Evolutionary conservation across 805 yeast species (phyloP).

Genomic region (Candida orba): DNA sequence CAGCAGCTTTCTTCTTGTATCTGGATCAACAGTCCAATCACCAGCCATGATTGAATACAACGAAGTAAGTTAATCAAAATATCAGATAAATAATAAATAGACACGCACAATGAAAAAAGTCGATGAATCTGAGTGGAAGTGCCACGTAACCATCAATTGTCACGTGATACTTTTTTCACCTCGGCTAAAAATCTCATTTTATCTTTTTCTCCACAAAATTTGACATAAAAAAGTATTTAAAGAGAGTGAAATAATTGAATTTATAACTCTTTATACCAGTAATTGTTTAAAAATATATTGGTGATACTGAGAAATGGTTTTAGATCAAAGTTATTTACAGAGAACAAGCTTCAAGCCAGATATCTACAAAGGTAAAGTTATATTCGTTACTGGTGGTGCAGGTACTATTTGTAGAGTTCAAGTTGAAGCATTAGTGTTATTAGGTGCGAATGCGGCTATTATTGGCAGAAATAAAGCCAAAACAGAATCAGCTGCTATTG

Average conservation of each 20-base stretch:
- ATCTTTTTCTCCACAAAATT: background rate
- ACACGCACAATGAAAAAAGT: too few species aligned
- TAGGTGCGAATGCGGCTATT: constrained; percentile 86
- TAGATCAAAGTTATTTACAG: constrained; percentile 23
- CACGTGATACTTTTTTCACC: background rate
- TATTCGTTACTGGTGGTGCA: constrained; percentile 91
- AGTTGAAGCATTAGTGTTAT: constrained; percentile 69
- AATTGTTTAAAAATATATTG: background rate
- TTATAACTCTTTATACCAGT: background rate
- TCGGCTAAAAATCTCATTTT: background rate
- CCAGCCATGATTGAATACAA: constrained; percentile 23
- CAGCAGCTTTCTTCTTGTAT: constrained; percentile 71
- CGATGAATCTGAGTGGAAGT: background rate
- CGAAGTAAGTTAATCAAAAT: background rate
- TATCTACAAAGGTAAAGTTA: constrained; percentile 77
- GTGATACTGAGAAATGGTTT: background rate
- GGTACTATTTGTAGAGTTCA: constrained; percentile 94
- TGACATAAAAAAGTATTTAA: background rate
- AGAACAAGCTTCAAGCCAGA: constrained; percentile 44
- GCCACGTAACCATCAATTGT: background rate
- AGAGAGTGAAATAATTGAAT: background rate
- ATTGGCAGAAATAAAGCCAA: constrained; percentile 69
- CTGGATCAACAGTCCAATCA: constrained; percentile 89
- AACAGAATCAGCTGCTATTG: constrained; percentile 61
- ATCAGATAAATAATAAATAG: too few species aligned